Base-by-base conservation (phyloP, 768 basidiomycete species). In the Exsudoporus frostii region DNA sequence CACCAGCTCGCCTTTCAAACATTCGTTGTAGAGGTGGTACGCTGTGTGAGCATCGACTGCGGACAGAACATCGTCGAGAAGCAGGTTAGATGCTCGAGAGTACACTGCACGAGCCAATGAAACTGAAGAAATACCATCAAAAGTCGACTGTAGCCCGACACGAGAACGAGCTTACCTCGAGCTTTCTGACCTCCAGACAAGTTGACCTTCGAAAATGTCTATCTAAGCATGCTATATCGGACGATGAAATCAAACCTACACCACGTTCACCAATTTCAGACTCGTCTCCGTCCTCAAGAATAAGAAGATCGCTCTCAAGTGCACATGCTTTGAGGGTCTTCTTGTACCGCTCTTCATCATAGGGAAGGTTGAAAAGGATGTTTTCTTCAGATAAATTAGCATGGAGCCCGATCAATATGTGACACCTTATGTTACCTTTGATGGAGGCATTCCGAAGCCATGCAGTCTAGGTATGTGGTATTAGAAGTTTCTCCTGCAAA, bases 251-350 rank as follows among this genome's bases (percentile, higher is more conserved):
- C 4, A 19, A 25, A 22, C 69, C 14, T 64, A 90, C 90, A 24
- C 90, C 90, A 30, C 88, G 84, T 73, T 92, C 90, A 19, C 90
- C 90, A 50, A 92, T 92, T 68, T 93, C 91, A 0, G 90, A 84
- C 59, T 89, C 85, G 59, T 93, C 91, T 1, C 91, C 90, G 60
- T 93, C 91, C 65, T 93, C 92, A 15, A 94, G 74, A 50, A 93
- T 91, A 45, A 84, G 80, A 32, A 94, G 74, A 63, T 94, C 91
- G 50, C 76, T 80, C 20, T 85, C 72, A 20, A 94, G 74, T 1
- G 90, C 89, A 54, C 82, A 83, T 40, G 84, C 89, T 68, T 90
- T 84, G 7, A 96, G 73, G 7, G 91, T 92, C 59, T 79, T 80
- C 53, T 81, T 75, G 62, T 96, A 95, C 7, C 93, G 79, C 47